These are phyloP conservation scores for Fraxinus paxiana DNA, from an alignment of 305 asterid species.

Conservation along the genomic window DNA sequence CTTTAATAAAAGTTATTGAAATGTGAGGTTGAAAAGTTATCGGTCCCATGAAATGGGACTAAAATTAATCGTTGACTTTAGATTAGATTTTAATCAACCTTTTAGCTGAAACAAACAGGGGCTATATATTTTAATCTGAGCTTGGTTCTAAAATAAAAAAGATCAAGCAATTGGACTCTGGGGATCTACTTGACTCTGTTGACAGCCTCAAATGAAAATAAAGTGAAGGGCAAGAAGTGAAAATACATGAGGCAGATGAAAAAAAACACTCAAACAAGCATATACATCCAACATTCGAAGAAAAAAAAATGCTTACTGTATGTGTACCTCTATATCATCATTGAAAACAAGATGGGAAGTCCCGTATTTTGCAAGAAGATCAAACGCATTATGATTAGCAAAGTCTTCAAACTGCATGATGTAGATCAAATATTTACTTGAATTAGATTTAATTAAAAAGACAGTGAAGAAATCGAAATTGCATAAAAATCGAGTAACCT, in stretches of 20 bases:
- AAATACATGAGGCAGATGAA: background rate
- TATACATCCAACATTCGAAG: background rate
- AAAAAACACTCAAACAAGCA: background rate
- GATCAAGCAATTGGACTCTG: background rate
- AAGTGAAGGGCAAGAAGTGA: slow-evolving; percentile 7
- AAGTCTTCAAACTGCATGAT: slow-evolving; percentile 51
- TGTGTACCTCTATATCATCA: slow-evolving; percentile 47
- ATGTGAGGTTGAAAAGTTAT: background rate
- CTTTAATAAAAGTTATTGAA: background rate
- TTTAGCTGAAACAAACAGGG: background rate
- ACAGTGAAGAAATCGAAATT: background rate
- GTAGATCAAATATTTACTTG: background rate
- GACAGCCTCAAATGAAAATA: background rate
- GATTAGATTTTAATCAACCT: background rate
- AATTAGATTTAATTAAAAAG: background rate
- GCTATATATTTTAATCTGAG: background rate
- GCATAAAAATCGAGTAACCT: slow-evolving; percentile 26
- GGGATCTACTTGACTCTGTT: background rate
- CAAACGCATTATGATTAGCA: slow-evolving; percentile 56
- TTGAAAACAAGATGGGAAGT: slow-evolving; percentile 49
- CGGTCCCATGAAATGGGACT: background rate
- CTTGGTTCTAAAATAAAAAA: background rate
- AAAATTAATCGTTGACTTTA: background rate
- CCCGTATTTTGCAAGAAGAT: slow-evolving; percentile 46
- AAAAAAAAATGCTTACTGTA: background rate